Base-by-base conservation (phyloP, 306 rosid genomes). In the Lathyrus sativus region DNA sequence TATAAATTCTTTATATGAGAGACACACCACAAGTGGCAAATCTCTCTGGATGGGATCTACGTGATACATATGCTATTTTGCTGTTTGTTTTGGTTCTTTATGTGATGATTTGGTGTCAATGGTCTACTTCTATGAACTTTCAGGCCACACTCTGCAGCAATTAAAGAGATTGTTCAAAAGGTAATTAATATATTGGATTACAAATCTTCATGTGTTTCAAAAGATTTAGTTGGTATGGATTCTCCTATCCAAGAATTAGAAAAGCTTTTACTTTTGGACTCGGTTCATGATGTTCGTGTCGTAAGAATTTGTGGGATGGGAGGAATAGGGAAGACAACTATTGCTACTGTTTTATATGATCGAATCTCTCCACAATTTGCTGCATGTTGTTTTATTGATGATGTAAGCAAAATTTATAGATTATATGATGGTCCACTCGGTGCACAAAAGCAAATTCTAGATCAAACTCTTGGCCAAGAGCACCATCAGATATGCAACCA, bases 241-340 rank as follows among this genome's bases (percentile, higher is more conserved):
- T 62, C 79, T 15, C 65, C 11, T 13, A 24, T 65, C 0, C 22
- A 74, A 56, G 18, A 43, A 4, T 9, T 79, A 15, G 58, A 74
- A 56, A 43, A 63, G 2, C 69, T 62, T 69, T 5, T 79, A 2
- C 7, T 11, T 39, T 13, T 74, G 22, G 11, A 5, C 3, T 31
- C 57, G 0, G 4, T 54, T 24, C 53, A 74, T 38, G n/a, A 33
- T 63, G 68, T 79, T 63, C 50, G 73, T 6, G 62, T 10, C 8
- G 4, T 38, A 2, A 79, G 76, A 4, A 38, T 79, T 57, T 13
- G 42, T 35, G 79, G 76, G 2, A 69, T 68, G 69, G 65, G 76
- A 7, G 76, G 79, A 13, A 70, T 74, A 62, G 79, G 76, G 41
- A 79, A 79, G 53, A 14, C 70, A 0, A 74, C 79, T n/a, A 22